Conservation (phyloP, 371 early-diverging fungal genomes). For the Actinomortierella ambigua region DNA sequence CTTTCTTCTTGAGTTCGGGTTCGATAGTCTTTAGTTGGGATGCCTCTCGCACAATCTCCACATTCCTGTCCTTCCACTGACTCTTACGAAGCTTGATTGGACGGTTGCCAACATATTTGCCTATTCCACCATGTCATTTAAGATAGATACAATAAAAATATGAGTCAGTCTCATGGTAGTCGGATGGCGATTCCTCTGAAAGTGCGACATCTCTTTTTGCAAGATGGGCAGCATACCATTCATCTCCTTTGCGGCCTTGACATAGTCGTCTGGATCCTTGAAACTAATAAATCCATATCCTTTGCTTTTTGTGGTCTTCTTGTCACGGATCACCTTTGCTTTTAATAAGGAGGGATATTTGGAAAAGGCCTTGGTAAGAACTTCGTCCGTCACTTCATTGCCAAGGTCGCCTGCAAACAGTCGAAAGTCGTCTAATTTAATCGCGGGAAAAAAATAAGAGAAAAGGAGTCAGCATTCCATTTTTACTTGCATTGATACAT, state of each 20-base stretch:
- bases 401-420: slow-evolving; percentile 90
- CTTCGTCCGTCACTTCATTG: slow-evolving; percentile 85
- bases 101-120: slow-evolving; percentile 94
- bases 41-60: slow-evolving; percentile 59
- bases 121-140: too few relatives aligned
- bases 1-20: slow-evolving; percentile 27
- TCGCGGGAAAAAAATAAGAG: background rate
- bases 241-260: slow-evolving; percentile 88
- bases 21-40: slow-evolving; percentile 15
- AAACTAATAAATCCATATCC: slow-evolving; percentile 89
- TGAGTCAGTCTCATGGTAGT: too few relatives aligned
- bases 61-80: slow-evolving; percentile 92
- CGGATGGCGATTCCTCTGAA: too few relatives aligned
- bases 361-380: slow-evolving; percentile 75
- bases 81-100: slow-evolving; percentile 95
- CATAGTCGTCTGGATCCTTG: slow-evolving; percentile 83
- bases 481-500: too few relatives aligned
- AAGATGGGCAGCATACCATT: slow-evolving; percentile 69
- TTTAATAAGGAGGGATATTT: slow-evolving; percentile 80
- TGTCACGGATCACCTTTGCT: slow-evolving; percentile 82
- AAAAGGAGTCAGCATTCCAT: too few relatives aligned
- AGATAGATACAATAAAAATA: too few relatives aligned
- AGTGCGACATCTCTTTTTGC: too few relatives aligned
- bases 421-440: slow-evolving; percentile 87
- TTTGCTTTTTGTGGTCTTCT: slow-evolving; percentile 76